Percentiles rank a stretch among this genome's conserved stretches.
Evolutionary conservation across 768 basidiomycete genomes (phyloP).

Genomic region (Flagelloscypha sp.): DNA sequence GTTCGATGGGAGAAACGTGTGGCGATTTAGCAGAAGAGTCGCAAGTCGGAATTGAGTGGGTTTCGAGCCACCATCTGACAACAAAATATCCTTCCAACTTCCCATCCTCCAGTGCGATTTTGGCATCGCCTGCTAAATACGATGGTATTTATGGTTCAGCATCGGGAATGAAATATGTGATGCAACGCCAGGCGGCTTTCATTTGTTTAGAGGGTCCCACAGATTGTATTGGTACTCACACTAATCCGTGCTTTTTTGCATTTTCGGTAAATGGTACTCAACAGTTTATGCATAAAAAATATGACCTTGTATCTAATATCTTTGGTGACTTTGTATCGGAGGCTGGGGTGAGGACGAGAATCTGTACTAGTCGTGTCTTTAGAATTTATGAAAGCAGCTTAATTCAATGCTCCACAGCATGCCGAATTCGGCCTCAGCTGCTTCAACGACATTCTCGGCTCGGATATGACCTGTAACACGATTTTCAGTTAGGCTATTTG

Average conservation of each 20-base stretch:
- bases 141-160: conserved; percentile 1
- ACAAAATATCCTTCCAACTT: conserved; percentile 13
- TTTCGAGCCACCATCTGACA: conserved; percentile 14
- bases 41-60: conserved; percentile 2
- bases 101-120: conserved; percentile 1
- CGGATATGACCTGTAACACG: not conserved
- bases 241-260: not conserved
- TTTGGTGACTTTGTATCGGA: conserved; percentile 4
- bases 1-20: conserved; percentile 8
- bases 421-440: not conserved
- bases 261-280: not conserved
- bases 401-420: not conserved
- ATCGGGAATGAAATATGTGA: conserved; percentile 13
- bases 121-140: conserved; percentile 10
- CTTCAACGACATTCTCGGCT: not conserved
- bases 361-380: not conserved
- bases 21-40: conserved; percentile 8
- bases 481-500: not conserved
- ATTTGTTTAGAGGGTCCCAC: not conserved
- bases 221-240: conserved; percentile 3
- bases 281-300: not conserved
- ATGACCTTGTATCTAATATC: conserved; percentile 2
- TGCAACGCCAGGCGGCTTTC: conserved; percentile 9
- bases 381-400: not conserved
- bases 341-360: conserved; percentile 3